A percentile compares a stretch with the other conserved stretches of the same genome.
These are phyloP conservation scores for Butyriboletus loyo DNA, from an alignment of 768 basidiomycete genomes.

Conservation along the genomic window DNA sequence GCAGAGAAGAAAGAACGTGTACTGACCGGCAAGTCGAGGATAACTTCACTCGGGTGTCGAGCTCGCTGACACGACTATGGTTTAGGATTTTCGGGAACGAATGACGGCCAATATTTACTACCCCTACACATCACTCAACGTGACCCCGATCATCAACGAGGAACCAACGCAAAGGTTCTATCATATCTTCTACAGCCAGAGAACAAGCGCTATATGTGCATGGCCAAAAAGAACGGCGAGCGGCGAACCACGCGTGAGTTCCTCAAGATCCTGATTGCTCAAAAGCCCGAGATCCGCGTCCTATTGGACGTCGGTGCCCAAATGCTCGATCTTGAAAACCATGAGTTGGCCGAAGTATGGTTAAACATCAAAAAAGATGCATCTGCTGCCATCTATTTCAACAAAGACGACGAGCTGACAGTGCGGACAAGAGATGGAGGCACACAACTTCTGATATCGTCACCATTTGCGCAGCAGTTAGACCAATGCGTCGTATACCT, in stretches of 20 bases:
- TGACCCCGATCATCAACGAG: conserved; percentile 28
- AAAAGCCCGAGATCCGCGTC: conserved; percentile 40
- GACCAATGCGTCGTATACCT: conserved; percentile 37
- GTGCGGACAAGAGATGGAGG: conserved; percentile 32
- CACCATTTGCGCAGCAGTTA: conserved; percentile 33
- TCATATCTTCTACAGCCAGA: conserved; percentile 30
- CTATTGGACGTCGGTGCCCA: conserved; percentile 58
- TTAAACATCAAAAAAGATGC: conserved; percentile 21
- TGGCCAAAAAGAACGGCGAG: conserved; percentile 6
- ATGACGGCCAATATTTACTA: conserved; percentile 37
- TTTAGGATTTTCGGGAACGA: conserved; percentile 39
- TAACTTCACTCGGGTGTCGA: fast-evolving
- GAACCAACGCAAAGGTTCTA: conserved; percentile 46
- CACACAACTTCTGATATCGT: conserved; percentile 28
- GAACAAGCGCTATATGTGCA: conserved; percentile 17
- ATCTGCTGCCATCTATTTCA: conserved; percentile 34
- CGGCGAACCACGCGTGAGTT: conserved; percentile 15
- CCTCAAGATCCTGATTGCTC: conserved; percentile 31
- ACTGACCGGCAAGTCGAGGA: conserved; percentile 15
- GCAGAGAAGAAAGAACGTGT: conserved; percentile 23
- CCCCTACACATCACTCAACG: conserved; percentile 33
- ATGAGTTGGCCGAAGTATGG: conserved; percentile 41
- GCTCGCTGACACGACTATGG: not conserved
- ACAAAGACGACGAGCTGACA: conserved; percentile 30
- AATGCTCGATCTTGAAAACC: conserved; percentile 49